Conservation (phyloP, 2,329 filamentous ascomycete species). For the Cladosporium velox region DNA sequence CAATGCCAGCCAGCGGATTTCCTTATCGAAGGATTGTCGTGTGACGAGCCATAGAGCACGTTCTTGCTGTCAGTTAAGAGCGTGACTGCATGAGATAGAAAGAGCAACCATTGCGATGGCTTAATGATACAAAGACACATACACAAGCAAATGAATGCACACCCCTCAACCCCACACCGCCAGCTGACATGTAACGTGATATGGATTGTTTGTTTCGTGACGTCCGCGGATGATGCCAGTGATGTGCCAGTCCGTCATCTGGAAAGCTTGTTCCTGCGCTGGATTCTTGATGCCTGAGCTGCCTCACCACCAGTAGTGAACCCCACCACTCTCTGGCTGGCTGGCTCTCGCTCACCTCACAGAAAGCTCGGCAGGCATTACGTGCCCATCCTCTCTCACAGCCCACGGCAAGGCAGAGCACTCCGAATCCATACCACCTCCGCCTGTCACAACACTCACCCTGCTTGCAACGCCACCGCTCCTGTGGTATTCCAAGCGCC, state of each 20-base stretch:
- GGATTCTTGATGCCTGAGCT: background rate
- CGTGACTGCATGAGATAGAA: no score
- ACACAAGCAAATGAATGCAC: background rate
- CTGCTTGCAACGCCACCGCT: constrained; percentile 1
- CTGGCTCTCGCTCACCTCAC: constrained; percentile 5
- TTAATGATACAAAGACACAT: background rate
- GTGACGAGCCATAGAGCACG: background rate
- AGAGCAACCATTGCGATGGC: background rate
- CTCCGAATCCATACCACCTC: constrained; percentile 12
- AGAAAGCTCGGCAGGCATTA: constrained; percentile 13
- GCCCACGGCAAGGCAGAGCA: constrained; percentile 10
- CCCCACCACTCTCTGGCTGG: background rate
- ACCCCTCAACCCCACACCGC: background rate
- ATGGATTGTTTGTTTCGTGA: background rate
- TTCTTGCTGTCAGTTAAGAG: background rate
- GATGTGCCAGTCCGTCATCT: constrained; percentile 2
- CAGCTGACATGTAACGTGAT: background rate
- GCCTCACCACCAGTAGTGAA: background rate
- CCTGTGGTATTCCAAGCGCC: constrained; percentile 1
- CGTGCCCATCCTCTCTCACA: constrained; percentile 10
- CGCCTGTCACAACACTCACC: background rate
- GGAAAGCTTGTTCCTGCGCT: constrained; percentile 6
- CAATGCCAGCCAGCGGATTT: background rate
- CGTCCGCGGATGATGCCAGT: constrained; percentile 1
- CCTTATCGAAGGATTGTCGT: background rate